Percentiles rank a stretch among this genome's conserved stretches.
phyloP scores from a whole-genome alignment of 441 rosid species.

The Eugenia klotzschiana region DNA sequence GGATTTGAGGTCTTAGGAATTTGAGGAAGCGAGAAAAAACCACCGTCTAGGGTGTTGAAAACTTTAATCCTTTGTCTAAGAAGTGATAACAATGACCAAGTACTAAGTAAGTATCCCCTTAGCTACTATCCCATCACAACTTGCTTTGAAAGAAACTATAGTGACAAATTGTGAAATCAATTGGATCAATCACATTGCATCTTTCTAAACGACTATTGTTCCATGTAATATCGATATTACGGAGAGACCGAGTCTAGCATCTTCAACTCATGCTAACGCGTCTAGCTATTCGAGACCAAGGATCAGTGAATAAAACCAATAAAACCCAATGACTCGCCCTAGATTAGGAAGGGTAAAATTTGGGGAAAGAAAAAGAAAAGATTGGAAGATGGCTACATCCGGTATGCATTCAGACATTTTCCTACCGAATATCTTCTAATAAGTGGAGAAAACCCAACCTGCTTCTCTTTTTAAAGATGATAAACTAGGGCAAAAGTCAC shows the following conservation, averaged over 20 bases:
- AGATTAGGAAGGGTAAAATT: background rate
- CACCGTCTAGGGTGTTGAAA: background rate
- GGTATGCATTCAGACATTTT: background rate
- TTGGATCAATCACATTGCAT: background rate
- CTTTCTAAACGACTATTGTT: background rate
- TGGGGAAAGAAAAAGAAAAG: background rate
- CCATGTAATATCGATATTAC: background rate
- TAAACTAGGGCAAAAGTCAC: background rate
- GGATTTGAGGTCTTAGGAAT: background rate
- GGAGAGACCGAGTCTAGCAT: background rate
- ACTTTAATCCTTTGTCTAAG: background rate
- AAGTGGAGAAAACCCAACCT: background rate
- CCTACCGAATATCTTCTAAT: background rate
- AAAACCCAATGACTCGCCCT: background rate
- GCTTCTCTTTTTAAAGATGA: background rate
- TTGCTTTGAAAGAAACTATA: background rate
- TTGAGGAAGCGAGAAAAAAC: background rate
- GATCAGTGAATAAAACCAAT: background rate
- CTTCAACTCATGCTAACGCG: background rate
- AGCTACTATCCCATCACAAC: background rate
- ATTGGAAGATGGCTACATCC: background rate
- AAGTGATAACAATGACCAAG: background rate
- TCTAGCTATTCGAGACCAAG: background rate
- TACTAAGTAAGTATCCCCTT: background rate
- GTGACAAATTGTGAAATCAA: background rate